A percentile compares a stretch with the other conserved stretches of the same genome.
Evolutionary conservation across 495 filamentous ascomycete species (phyloP).

Genomic region (Neurospora tetrasperma): DNA sequence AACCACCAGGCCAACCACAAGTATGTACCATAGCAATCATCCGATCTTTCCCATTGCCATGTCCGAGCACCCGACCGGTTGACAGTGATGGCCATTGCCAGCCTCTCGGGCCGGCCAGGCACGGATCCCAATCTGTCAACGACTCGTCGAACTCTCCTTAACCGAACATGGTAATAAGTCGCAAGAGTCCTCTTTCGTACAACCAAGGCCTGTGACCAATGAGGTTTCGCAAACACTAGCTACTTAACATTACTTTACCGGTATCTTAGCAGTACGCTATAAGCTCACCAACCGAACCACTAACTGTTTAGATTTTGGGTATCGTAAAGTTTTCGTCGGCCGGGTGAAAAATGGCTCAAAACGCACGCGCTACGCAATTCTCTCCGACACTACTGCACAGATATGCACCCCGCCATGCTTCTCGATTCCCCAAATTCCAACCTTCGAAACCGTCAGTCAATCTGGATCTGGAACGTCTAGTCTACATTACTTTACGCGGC

Average conservation of each 20-base stretch:
- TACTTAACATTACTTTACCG: neutral
- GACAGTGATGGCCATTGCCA: neutral
- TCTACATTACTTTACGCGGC: neutral
- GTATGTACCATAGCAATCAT: neutral
- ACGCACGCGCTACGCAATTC: neutral
- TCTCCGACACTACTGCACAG: neutral
- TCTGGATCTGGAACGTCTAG: neutral
- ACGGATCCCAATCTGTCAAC: neutral
- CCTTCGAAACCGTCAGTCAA: neutral
- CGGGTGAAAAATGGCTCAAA: neutral
- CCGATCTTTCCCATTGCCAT: neutral
- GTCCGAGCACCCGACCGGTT: neutral
- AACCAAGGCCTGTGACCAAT: neutral
- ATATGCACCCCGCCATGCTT: neutral
- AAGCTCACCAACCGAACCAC: neutral
- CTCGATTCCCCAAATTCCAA: neutral
- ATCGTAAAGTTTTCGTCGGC: neutral
- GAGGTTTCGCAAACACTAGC: neutral
- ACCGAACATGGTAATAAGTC: neutral
- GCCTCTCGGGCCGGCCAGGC: neutral
- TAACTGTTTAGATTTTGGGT: neutral
- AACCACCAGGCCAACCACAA: neutral
- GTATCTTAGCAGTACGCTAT: neutral
- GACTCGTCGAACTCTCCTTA: neutral
- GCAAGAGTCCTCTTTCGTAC: neutral